phyloP scores from a whole-genome alignment of 2,329 filamentous ascomycete species.

The Penicillium oxalicum region DNA sequence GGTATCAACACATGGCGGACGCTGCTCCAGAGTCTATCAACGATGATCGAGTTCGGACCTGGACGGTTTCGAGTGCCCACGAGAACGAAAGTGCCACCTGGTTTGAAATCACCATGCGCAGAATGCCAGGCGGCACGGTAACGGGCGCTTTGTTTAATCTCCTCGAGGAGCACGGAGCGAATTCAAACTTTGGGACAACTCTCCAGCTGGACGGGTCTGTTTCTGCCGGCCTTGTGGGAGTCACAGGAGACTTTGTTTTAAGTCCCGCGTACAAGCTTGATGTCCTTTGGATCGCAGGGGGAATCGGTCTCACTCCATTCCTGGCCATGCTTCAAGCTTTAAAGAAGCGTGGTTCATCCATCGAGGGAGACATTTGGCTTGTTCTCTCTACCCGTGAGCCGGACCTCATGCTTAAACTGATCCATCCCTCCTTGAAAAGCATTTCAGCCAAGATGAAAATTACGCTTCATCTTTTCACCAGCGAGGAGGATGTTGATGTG shows the following conservation, averaged over 20 bases:
- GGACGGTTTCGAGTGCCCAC: slow-evolving; percentile 19
- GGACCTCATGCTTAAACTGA: slow-evolving; percentile 5
- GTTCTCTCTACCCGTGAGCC: slow-evolving; percentile 11
- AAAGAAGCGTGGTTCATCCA: not conserved
- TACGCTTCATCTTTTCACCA: slow-evolving; percentile 8
- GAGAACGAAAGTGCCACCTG: slow-evolving; percentile 5
- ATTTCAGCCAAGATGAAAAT: not conserved
- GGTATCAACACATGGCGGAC: slow-evolving; percentile 18
- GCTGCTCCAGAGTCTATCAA: slow-evolving; percentile 10
- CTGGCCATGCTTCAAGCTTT: slow-evolving; percentile 24
- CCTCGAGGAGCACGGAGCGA: not conserved
- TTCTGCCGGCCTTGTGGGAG: slow-evolving; percentile 7
- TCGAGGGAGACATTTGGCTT: not conserved
- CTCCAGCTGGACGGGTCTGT: not conserved
- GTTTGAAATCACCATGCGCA: slow-evolving; percentile 19
- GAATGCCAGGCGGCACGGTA: slow-evolving; percentile 14
- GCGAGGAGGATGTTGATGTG: not conserved
- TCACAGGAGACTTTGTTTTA: slow-evolving; percentile 11
- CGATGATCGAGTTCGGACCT: slow-evolving; percentile 19
- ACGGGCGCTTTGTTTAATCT: slow-evolving; percentile 16
- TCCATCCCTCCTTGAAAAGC: slow-evolving; percentile 1
- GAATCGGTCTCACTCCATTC: slow-evolving; percentile 31
- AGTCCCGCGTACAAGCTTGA: not conserved
- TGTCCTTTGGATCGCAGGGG: slow-evolving; percentile 21
- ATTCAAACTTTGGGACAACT: not conserved